phyloP scores from a whole-genome alignment of 169 alveolate genomes.

The Cryptosporidium andersoni region DNA sequence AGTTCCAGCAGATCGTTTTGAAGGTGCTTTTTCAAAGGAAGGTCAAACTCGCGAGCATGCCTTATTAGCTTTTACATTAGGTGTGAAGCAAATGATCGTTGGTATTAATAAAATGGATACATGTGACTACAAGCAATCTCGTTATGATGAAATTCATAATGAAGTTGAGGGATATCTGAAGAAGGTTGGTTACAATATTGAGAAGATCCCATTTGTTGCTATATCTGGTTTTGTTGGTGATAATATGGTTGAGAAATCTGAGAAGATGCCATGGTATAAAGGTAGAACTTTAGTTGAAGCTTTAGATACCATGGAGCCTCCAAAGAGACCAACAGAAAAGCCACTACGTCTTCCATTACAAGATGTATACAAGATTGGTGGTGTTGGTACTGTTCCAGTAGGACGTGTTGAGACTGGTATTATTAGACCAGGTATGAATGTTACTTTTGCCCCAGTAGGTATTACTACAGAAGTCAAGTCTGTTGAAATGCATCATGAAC shows the following conservation, averaged over 20 bases:
- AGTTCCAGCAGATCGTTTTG: conserved; percentile 96
- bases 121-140: conserved; percentile 93
- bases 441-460: conserved; percentile 94
- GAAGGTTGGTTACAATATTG: conserved; percentile 97
- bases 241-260: conserved; percentile 94
- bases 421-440: conserved; percentile 91
- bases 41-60: conserved; percentile 99
- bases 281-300: conserved; percentile 97
- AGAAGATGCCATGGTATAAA: conserved; percentile 97
- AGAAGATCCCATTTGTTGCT: conserved; percentile 95
- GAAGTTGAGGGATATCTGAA: conserved; percentile 93
- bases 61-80: conserved; percentile 96
- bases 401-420: conserved; percentile 99
- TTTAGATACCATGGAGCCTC: conserved; percentile 94
- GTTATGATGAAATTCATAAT: conserved; percentile 94
- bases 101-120: conserved; percentile 99
- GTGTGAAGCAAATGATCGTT: conserved; percentile 98
- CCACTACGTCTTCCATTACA: conserved; percentile 97
- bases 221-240: conserved; percentile 98
- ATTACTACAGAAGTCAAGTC: conserved; percentile 96
- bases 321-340: conserved; percentile 95
- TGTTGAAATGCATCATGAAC: conserved; percentile 98
- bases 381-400: conserved; percentile 99
- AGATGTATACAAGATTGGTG: conserved; percentile 98
- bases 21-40: conserved; percentile 94